These are phyloP conservation scores for Lentinula edodes DNA, from an alignment of 768 basidiomycete species.

Conservation along the genomic window DNA sequence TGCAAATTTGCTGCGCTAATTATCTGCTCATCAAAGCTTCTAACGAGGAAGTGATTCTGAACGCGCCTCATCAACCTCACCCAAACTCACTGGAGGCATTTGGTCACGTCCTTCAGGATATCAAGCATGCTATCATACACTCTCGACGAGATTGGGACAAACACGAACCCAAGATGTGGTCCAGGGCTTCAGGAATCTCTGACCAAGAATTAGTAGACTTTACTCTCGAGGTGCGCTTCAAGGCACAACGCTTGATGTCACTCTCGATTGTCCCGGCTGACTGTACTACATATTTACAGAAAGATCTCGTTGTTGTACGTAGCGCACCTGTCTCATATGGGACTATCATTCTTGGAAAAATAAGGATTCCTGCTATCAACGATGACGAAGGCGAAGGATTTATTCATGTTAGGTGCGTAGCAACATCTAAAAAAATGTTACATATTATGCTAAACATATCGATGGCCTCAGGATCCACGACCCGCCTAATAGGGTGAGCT, in stretches of 20 bases:
- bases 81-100: conserved; percentile 64
- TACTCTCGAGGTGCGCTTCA: conserved; percentile 35
- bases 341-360: conserved; percentile 70
- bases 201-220: conserved; percentile 51
- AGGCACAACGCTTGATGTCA: background rate
- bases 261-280: background rate
- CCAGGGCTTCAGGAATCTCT: conserved; percentile 40
- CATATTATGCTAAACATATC: background rate
- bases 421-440: conserved; percentile 9
- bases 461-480: conserved; percentile 56
- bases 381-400: conserved; percentile 62
- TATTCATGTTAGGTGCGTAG: conserved; percentile 58
- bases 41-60: conserved; percentile 50
- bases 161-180: conserved; percentile 49
- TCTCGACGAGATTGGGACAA: conserved; percentile 68
- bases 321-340: conserved; percentile 63
- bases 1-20: background rate
- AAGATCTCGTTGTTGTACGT: conserved; percentile 40
- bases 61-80: conserved; percentile 54
- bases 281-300: conserved; percentile 9
- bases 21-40: conserved; percentile 35
- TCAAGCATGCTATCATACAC: conserved; percentile 62
- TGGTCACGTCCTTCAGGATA: conserved; percentile 40
- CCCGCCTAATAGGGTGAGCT: conserved; percentile 60
- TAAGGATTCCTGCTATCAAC: conserved; percentile 60